These are phyloP conservation scores for Ambrosia trifida DNA, from an alignment of 129 eudicot species.

Conservation along the genomic window DNA sequence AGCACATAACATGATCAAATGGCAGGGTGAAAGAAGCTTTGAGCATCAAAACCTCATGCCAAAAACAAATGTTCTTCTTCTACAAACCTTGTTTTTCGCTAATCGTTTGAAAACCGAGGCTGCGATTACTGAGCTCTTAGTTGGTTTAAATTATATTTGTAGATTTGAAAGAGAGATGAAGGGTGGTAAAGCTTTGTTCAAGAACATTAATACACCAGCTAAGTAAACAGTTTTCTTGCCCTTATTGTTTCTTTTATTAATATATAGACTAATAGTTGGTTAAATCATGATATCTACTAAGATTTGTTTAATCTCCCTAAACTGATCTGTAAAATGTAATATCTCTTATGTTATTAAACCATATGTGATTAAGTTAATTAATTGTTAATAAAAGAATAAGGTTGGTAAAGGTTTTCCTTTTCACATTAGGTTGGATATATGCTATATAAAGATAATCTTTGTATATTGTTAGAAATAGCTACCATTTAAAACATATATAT, in stretches of 20 bases:
- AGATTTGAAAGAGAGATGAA: conserved; percentile 89
- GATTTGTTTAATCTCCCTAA: conserved; percentile 39
- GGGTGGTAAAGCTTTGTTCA: conserved; percentile 69
- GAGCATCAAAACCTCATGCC: conserved; percentile 8
- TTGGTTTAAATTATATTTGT: conserved; percentile 89
- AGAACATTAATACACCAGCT: conserved; percentile 33
- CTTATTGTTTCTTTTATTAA: background rate
- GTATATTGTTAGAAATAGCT: background rate
- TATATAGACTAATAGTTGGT: conserved; percentile 13
- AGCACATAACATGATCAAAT: too few species aligned
- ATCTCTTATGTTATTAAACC: conserved; percentile 34
- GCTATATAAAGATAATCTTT: too few species aligned
- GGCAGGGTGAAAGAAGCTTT: too few species aligned
- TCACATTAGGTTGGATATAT: background rate
- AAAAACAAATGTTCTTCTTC: conserved; percentile 57
- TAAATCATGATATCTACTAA: conserved; percentile 38
- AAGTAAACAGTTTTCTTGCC: background rate
- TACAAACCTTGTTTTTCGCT: conserved; percentile 68
- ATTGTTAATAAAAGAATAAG: conserved; percentile 12
- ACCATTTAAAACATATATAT: too few species aligned
- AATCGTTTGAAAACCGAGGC: conserved; percentile 74
- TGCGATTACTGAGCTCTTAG: conserved; percentile 77
- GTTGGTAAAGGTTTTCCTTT: background rate
- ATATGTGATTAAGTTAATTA: conserved; percentile 22
- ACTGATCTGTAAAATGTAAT: conserved; percentile 36